phyloP scores from a whole-genome alignment of 2,329 filamentous ascomycete species.

The Colletotrichum sp. region DNA sequence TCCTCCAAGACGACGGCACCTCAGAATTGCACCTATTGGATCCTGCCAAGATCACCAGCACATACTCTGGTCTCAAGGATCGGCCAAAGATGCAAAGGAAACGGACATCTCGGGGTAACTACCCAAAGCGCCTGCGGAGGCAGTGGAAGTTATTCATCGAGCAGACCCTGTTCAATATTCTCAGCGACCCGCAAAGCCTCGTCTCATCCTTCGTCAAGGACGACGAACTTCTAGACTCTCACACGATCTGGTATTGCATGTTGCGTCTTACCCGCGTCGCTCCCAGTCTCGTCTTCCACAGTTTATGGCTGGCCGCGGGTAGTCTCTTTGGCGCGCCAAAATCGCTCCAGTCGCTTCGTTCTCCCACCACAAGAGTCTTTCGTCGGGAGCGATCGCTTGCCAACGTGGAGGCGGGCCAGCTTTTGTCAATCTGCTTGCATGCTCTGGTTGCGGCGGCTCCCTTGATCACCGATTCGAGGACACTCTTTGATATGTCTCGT shows the following conservation, averaged over 20 bases:
- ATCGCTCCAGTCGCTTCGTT: constrained; percentile 43
- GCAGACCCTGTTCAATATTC: constrained; percentile 68
- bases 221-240: constrained; percentile 61
- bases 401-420: constrained; percentile 54
- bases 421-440: constrained; percentile 67
- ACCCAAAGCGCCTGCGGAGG: constrained; percentile 36
- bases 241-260: constrained; percentile 68
- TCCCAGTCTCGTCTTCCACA: constrained; percentile 65
- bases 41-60: constrained; percentile 25
- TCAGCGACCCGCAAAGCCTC: constrained; percentile 61
- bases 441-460: constrained; percentile 65
- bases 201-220: constrained; percentile 62
- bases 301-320: constrained; percentile 66
- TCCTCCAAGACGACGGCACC: constrained; percentile 62
- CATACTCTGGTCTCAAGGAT: constrained; percentile 4
- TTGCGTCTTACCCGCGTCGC: constrained; percentile 61
- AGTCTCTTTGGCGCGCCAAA: constrained; percentile 63
- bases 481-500: constrained; percentile 65
- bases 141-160: constrained; percentile 68
- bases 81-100: constrained; percentile 37
- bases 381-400: constrained; percentile 42
- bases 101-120: constrained; percentile 26
- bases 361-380: constrained; percentile 41
- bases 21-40: constrained; percentile 54
- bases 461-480: constrained; percentile 48